phyloP scores from a whole-genome alignment of 2,329 filamentous ascomycete species.

The Allantophomopsis lycopodina region DNA sequence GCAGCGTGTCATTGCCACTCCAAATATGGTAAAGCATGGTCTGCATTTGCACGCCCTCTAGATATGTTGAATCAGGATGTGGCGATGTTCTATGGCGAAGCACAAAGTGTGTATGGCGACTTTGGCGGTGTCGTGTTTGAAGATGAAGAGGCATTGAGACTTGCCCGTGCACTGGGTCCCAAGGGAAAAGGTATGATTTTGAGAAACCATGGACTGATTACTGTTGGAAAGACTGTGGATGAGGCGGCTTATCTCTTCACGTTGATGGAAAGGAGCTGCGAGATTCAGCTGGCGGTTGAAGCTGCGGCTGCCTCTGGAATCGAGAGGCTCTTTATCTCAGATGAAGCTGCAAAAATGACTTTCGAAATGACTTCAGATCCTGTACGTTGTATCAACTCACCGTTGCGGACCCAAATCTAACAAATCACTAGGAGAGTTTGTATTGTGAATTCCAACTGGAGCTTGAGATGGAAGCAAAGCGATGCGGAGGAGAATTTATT shows the following conservation, averaged over 20 bases:
- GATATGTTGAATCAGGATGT: slow-evolving; percentile 13
- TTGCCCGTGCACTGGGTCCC: slow-evolving; percentile 22
- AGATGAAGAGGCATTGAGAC: slow-evolving; percentile 27
- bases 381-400: too few relatives aligned
- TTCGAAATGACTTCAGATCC: not conserved
- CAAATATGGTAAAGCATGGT: slow-evolving; percentile 5
- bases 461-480: not conserved
- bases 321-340: slow-evolving; percentile 47
- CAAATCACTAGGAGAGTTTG: not conserved
- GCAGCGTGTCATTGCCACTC: slow-evolving; percentile 6
- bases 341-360: slow-evolving; percentile 70
- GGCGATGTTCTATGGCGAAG: slow-evolving; percentile 23
- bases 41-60: slow-evolving; percentile 4
- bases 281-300: slow-evolving; percentile 19
- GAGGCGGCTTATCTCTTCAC: slow-evolving; percentile 27
- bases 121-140: slow-evolving; percentile 32
- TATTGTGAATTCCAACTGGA: not conserved
- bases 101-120: slow-evolving; percentile 19
- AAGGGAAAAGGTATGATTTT: slow-evolving; percentile 25
- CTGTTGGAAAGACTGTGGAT: slow-evolving; percentile 21
- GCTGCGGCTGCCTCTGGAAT: slow-evolving; percentile 6
- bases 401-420: too few relatives aligned
- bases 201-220: slow-evolving; percentile 22
- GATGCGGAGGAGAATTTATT: not conserved
- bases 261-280: slow-evolving; percentile 24